These are phyloP conservation scores for Paecilomyces sp. DNA, from an alignment of 2,329 filamentous ascomycete species.

Conservation along the genomic window DNA sequence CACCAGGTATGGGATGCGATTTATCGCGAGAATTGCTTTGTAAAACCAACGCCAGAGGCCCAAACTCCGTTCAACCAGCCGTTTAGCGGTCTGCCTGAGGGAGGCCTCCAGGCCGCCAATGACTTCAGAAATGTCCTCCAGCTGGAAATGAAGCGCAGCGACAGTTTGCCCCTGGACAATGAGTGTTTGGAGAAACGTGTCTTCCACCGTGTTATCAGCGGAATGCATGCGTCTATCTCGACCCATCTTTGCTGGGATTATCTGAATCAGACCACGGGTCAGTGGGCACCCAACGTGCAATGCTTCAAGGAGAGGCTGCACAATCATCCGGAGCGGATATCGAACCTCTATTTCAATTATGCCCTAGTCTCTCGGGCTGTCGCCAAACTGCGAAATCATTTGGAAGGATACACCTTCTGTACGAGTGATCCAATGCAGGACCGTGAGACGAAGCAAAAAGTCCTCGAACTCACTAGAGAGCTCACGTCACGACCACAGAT, in stretches of 20 bases:
- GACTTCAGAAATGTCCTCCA: conserved; percentile 56
- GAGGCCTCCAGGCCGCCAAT: conserved; percentile 49
- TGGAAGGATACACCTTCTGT: conserved; percentile 85
- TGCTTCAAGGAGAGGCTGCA: conserved; percentile 89
- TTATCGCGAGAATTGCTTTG: conserved; percentile 95
- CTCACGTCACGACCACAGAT: conserved; percentile 65
- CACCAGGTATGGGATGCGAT: conserved; percentile 94
- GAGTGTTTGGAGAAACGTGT: conserved; percentile 98
- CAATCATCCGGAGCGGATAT: conserved; percentile 78
- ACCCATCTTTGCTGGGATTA: conserved; percentile 95
- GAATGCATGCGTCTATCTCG: conserved; percentile 97
- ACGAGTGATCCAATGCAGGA: conserved; percentile 78
- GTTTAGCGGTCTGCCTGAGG: conserved; percentile 24
- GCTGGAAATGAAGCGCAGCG: conserved; percentile 35
- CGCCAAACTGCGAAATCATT: conserved; percentile 77
- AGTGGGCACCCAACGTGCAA: conserved; percentile 83
- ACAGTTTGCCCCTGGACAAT: conserved; percentile 70
- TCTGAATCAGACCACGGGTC: conserved; percentile 85
- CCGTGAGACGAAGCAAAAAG: conserved; percentile 68
- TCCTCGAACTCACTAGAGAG: conserved; percentile 65
- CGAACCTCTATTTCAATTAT: conserved; percentile 99
- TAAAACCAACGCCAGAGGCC: conserved; percentile 34
- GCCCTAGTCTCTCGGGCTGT: conserved; percentile 88
- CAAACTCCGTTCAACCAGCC: conserved; percentile 15
- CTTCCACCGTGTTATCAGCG: conserved; percentile 89